Percentiles rank a stretch among this genome's conserved stretches.
Evolutionary conservation across 192 early-diverging fungal genomes (phyloP).

Genomic region (Backusella tarrabulga): DNA sequence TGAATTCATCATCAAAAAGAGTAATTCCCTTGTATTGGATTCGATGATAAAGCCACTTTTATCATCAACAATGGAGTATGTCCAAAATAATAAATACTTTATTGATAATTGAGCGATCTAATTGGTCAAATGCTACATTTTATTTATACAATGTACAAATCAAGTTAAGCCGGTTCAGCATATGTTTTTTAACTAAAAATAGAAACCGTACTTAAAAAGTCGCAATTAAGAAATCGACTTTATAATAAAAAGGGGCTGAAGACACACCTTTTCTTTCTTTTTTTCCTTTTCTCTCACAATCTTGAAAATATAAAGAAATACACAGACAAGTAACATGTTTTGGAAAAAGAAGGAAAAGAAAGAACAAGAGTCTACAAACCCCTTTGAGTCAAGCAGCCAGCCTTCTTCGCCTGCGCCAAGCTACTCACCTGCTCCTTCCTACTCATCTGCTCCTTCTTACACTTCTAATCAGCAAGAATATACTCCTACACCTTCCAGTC

Average conservation of each 20-base stretch:
- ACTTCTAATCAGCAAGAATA: constrained; percentile 14
- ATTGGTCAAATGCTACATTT: background rate
- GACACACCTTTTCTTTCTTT: background rate
- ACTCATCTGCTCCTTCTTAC: constrained; percentile 2
- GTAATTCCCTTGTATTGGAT: no score
- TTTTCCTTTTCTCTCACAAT: background rate
- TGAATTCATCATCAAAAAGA: no score
- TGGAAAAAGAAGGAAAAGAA: constrained; percentile 35
- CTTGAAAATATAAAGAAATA: background rate
- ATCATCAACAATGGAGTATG: no score
- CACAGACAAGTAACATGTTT: constrained; percentile 19
- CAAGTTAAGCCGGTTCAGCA: background rate
- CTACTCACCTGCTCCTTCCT: background rate
- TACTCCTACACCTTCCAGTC: background rate
- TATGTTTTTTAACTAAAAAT: constrained; percentile 3
- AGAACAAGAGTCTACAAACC: constrained; percentile 23
- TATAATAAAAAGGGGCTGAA: background rate
- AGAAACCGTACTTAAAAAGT: background rate
- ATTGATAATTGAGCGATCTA: background rate
- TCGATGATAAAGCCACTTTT: no score
- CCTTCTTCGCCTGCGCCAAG: constrained; percentile 17
- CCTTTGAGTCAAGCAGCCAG: constrained; percentile 24
- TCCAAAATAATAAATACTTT: no score
- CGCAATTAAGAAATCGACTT: background rate
- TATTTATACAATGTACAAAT: background rate